Evolutionary conservation across 2,329 filamentous ascomycete species (phyloP).

Genomic region (Venturiaceae sp.): DNA sequence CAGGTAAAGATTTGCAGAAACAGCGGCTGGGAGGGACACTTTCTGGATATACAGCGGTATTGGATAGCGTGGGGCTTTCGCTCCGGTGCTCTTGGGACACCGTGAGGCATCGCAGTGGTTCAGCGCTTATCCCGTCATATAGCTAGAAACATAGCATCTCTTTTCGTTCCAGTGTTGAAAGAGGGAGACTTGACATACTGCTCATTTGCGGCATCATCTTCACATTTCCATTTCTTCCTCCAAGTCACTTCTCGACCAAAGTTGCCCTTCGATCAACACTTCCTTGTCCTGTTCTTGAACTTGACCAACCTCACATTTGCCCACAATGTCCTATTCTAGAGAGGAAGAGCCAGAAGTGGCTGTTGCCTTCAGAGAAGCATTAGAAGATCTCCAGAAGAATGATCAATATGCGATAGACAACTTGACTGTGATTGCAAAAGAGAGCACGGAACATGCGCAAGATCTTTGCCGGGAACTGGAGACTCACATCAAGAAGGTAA

Average conservation of each 20-base stretch:
- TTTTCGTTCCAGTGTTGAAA: conserved; percentile 5
- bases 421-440: conserved; percentile 91
- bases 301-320: not conserved
- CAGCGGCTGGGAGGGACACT: not conserved
- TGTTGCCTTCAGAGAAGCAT: conserved; percentile 85
- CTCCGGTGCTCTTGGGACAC: not conserved
- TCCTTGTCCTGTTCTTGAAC: conserved; percentile 2
- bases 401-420: conserved; percentile 95
- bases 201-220: not conserved
- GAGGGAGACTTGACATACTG: conserved; percentile 3
- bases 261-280: not conserved
- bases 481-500: conserved; percentile 90
- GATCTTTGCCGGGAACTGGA: conserved; percentile 85
- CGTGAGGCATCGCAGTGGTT: conserved; percentile 1
- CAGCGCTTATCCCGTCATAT: conserved; percentile 5
- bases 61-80: conserved; percentile 1
- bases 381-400: conserved; percentile 86
- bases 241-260: not conserved
- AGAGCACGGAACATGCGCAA: conserved; percentile 92
- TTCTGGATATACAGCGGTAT: conserved; percentile 2
- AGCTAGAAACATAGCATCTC: conserved; percentile 7
- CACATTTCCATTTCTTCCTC: conserved; percentile 2
- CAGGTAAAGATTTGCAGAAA: not conserved
- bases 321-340: not conserved
- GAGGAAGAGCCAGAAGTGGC: conserved; percentile 56